Conservation (phyloP, 306 rosid species). For the Biancaea sappan region DNA sequence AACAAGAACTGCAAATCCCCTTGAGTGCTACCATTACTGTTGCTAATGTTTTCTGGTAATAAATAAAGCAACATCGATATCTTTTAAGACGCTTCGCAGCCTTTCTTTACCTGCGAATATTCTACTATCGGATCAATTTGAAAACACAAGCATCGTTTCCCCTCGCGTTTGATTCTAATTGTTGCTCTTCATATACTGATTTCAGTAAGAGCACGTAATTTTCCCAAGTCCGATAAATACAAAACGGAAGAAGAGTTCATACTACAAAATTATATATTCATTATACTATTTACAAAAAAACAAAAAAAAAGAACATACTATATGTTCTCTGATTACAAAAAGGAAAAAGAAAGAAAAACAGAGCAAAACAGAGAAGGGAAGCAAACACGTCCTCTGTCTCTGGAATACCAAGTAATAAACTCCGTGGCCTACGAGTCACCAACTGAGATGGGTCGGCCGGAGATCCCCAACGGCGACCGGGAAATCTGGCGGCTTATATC, state of each 20-base stretch:
- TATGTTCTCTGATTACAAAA: constrained; percentile 11
- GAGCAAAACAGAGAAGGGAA: constrained; percentile 44
- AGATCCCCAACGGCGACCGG: constrained; percentile 78
- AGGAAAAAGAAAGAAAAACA: not conserved
- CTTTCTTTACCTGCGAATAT: not conserved
- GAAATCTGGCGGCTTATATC: constrained; percentile 61
- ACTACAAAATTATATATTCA: not conserved
- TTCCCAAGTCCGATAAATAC: not conserved
- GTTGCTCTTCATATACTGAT: not conserved
- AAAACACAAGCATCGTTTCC: not conserved
- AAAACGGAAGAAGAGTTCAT: not conserved
- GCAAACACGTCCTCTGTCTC: constrained; percentile 34
- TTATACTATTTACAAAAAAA: constrained; percentile 36
- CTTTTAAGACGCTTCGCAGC: not conserved
- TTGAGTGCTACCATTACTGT: not conserved
- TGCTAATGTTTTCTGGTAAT: constrained; percentile 5
- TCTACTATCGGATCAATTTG: not conserved
- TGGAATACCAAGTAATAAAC: constrained; percentile 13
- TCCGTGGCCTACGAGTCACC: constrained; percentile 51
- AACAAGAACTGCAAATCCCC: constrained; percentile 24
- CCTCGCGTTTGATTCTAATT: not conserved
- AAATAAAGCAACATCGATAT: not conserved
- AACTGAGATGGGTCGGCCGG: constrained; percentile 56
- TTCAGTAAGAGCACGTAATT: too few relatives aligned
- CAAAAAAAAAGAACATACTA: constrained; percentile 6